A percentile compares a stretch with the other conserved stretches of the same genome.
Evolutionary conservation across 495 filamentous ascomycete species (phyloP).

Genomic region (Penicillium ucsense): DNA sequence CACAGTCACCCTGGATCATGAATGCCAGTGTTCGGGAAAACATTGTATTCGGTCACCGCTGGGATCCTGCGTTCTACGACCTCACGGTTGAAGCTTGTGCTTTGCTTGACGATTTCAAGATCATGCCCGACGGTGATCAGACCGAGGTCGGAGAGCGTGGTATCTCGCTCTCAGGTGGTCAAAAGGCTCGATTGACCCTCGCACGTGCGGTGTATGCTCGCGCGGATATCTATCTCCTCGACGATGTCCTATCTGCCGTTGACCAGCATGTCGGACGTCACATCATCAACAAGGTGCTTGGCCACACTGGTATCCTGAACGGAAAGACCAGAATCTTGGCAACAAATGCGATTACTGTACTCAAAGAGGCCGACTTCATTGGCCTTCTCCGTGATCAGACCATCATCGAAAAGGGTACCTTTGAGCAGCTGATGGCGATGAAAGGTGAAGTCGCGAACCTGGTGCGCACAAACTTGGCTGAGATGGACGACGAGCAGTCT

Average conservation of each 20-base stretch:
- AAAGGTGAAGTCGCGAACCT: conserved; percentile 82
- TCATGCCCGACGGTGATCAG: conserved; percentile 89
- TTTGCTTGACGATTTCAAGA: conserved; percentile 80
- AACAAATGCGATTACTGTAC: conserved; percentile 90
- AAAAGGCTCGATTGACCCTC: conserved; percentile 91
- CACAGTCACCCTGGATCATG: conserved; percentile 93
- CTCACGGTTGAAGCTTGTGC: conserved; percentile 91
- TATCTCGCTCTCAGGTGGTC: conserved; percentile 92
- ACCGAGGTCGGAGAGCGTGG: conserved; percentile 96
- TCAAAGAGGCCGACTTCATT: conserved; percentile 81
- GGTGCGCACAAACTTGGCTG: conserved; percentile 64
- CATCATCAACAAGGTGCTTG: conserved; percentile 87
- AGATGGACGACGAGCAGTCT: conserved; percentile 51
- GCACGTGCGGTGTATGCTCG: conserved; percentile 94
- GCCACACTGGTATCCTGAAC: conserved; percentile 68
- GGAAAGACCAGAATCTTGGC: conserved; percentile 89
- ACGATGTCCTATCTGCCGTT: conserved; percentile 90
- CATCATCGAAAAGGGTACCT: conserved; percentile 80
- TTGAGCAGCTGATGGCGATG: conserved; percentile 84
- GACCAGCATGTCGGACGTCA: conserved; percentile 97
- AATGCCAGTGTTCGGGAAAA: conserved; percentile 95
- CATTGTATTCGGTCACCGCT: conserved; percentile 92
- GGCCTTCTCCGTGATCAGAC: conserved; percentile 72
- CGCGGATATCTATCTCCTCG: conserved; percentile 92
- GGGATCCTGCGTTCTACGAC: conserved; percentile 92